A percentile compares a stretch with the other conserved stretches of the same genome.
Evolutionary conservation across 2,329 filamentous ascomycete species (phyloP).

Genomic region (Sarocladium strictum): DNA sequence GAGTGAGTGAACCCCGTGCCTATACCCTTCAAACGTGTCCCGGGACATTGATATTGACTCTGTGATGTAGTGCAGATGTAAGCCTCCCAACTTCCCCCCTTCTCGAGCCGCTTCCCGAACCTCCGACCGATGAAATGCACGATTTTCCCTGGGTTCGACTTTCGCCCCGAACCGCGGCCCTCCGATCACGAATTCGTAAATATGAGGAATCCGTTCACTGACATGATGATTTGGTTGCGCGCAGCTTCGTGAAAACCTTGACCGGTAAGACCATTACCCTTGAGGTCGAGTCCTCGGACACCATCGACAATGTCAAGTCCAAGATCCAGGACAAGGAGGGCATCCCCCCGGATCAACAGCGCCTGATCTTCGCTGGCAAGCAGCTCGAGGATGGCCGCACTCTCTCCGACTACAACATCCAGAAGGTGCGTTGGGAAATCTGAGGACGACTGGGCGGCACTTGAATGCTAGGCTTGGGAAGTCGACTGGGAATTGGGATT

Average conservation of each 20-base stretch:
- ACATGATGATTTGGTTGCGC: conserved; percentile 13
- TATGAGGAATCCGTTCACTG: neutral
- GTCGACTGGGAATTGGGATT: conserved; percentile 4
- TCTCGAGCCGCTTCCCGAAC: conserved; percentile 7
- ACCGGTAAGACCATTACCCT: conserved; percentile 99
- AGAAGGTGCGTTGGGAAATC: conserved; percentile 70
- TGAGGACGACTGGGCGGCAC: neutral
- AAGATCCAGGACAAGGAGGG: conserved; percentile 99
- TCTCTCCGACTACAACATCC: conserved; percentile 97
- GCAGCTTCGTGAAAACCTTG: conserved; percentile 99
- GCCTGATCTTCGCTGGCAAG: conserved; percentile 81
- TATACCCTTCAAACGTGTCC: neutral
- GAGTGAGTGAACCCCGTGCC: conserved; percentile 42
- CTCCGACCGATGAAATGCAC: conserved; percentile 4
- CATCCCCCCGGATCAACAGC: conserved; percentile 96
- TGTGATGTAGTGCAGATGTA: conserved; percentile 77
- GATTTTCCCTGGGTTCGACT: conserved; percentile 8
- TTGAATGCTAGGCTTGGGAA: neutral
- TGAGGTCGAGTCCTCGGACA: conserved; percentile 98
- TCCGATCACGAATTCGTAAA: neutral
- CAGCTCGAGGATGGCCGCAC: conserved; percentile 98
- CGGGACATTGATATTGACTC: conserved; percentile 38
- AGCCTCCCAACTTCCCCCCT: conserved; percentile 33
- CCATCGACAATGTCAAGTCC: conserved; percentile 99
- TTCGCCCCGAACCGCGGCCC: neutral